Base-by-base conservation (phyloP, 257 asterid genomes). In the Solanum dulcamara region DNA sequence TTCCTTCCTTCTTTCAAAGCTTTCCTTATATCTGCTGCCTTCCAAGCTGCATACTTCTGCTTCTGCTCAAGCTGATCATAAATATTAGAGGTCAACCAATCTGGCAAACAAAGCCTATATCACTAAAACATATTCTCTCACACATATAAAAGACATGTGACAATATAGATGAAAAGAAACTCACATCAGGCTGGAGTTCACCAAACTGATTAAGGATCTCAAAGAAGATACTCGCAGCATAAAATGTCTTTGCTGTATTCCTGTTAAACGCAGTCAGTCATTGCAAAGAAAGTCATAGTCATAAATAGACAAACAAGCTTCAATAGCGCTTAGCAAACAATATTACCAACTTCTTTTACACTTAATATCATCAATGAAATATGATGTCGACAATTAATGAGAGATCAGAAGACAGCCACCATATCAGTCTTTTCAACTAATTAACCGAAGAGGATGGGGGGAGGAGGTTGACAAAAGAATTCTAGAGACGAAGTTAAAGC, bases 21-120 rank as follows among this genome's bases (percentile, higher is more conserved):
- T 90, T 95, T 97, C 87, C 99, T 92, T 86, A 97, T 97, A 86
- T 97, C 99, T 86, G 96, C 99, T 81, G 99, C 99, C 91, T 97
- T 97, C 99, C 99, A 97, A 50, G 85, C 97, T 12, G 98, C 97
- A 89, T 97, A 97, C 90, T 95, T 95, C 91, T 95, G 99, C 88
- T 95, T 97, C 96, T 97, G 98, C 84, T 95, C 99, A 32, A 97
- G 88, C 99, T 97, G 96, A 86, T 33, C 30, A 80, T 74, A 42
- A 81, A 50, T 30, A 38, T 35, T 50, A 64, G 35, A 82, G 46
- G 67, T 35, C 68, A 81, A 51, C 28, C 71, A 67, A 82, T 51
- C 48, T 53, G 10, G 6, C 80, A 51, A 82, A 68, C 71, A 22
- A 22, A 66, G 24, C 10, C 60, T 51, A 75, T 46, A 44, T 26